Conservation (phyloP, 305 asterid genomes). For the Stenogyne calaminthoides region DNA sequence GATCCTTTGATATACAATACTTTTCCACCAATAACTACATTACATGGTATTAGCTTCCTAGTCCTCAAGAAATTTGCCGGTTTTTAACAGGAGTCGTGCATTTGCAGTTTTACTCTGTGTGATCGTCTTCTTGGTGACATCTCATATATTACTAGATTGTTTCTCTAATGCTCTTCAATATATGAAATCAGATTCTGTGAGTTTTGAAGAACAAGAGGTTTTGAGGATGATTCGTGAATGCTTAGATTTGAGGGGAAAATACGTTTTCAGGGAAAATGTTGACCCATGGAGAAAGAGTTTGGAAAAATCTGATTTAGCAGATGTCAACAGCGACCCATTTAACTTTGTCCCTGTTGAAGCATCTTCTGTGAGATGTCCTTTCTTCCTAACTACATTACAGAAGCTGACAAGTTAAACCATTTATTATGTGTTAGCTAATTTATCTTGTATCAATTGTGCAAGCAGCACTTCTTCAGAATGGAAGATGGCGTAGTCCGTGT, state of each 20-base stretch:
- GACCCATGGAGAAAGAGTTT: conserved; percentile 71
- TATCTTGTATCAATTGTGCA: conserved; percentile 34
- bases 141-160: conserved; percentile 25
- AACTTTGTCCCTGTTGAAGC: conserved; percentile 74
- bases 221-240: conserved; percentile 78
- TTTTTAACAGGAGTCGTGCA: too few relatives aligned
- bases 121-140: conserved; percentile 29
- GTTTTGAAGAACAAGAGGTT: conserved; percentile 85
- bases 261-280: conserved; percentile 72
- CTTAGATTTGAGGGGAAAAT: conserved; percentile 78
- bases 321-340: conserved; percentile 57
- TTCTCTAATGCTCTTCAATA: conserved; percentile 38
- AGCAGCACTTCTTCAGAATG: conserved; percentile 84
- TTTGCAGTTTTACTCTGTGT: conserved; percentile 26
- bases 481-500: conserved; percentile 88
- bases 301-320: conserved; percentile 44
- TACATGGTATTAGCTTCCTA: conserved; percentile 61
- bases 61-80: conserved; percentile 26
- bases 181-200: conserved; percentile 57
- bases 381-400: conserved; percentile 30
- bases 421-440: conserved; percentile 28
- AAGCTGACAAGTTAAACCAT: conserved; percentile 23
- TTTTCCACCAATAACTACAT: conserved; percentile 47
- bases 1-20: conserved; percentile 46
- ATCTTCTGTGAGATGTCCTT: conserved; percentile 71